These are phyloP conservation scores for Beta macrorhiza DNA, from an alignment of 179 eudicot species.

Conservation along the genomic window DNA sequence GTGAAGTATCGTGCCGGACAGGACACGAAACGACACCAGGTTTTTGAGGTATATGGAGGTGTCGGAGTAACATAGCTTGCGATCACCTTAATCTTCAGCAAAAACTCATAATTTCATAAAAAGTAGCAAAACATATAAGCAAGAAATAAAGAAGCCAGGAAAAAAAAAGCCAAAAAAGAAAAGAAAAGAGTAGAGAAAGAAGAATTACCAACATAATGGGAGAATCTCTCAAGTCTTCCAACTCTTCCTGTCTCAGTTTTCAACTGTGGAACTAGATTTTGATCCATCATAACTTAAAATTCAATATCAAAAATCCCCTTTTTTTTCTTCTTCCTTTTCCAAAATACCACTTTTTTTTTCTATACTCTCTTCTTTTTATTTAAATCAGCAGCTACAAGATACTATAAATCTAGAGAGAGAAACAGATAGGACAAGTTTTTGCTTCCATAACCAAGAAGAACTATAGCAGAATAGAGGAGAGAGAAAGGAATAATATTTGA, in stretches of 20 bases:
- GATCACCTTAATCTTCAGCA: neutral
- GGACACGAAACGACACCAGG: too few species aligned
- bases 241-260: slow-evolving; percentile 52
- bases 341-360: neutral
- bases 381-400: too few species aligned
- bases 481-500: neutral
- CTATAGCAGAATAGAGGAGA: neutral
- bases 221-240: slow-evolving; percentile 62
- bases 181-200: neutral
- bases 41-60: too few species aligned
- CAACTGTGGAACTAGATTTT: slow-evolving; percentile 41
- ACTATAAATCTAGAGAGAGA: neutral
- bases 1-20: too few species aligned
- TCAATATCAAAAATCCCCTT: neutral
- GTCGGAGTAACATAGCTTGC: too few species aligned
- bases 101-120: neutral
- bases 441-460: neutral
- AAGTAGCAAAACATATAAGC: neutral
- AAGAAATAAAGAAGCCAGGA: neutral
- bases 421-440: neutral
- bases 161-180: neutral
- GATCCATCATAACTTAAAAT: slow-evolving; percentile 22
- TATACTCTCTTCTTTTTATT: too few species aligned
- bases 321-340: neutral
- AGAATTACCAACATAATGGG: slow-evolving; percentile 67